Conservation (phyloP, 2,329 filamentous ascomycete genomes). For the Dactylellina parvicollis region DNA sequence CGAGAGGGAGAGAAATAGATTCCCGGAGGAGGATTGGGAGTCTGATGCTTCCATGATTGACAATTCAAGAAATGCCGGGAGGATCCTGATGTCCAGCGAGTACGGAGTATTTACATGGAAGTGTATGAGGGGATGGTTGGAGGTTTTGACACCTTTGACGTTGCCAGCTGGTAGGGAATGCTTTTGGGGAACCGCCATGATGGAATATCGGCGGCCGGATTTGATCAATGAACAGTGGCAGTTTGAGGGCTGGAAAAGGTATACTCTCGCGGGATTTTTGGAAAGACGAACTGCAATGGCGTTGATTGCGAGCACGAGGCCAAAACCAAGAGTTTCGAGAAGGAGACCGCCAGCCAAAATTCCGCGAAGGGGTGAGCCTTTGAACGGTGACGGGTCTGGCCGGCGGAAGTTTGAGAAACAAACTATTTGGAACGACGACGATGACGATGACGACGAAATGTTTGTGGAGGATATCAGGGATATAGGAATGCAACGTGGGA, state of each 20-base stretch:
- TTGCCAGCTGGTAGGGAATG: constrained; percentile 2
- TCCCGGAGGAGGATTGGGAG: constrained; percentile 27
- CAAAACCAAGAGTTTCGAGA: background rate
- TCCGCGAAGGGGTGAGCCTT: background rate
- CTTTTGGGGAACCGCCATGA: constrained; percentile 7
- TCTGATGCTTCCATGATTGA: background rate
- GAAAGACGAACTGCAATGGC: background rate
- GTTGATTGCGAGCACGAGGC: background rate
- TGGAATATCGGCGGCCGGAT: constrained; percentile 5
- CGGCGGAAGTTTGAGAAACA: background rate
- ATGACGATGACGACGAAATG: constrained; percentile 27
- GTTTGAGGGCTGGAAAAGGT: constrained; percentile 12
- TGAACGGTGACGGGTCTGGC: background rate
- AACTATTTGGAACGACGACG: background rate
- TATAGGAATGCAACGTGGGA: background rate
- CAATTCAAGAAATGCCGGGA: background rate
- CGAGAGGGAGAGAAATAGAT: background rate
- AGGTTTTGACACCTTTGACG: background rate
- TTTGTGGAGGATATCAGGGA: constrained; percentile 22
- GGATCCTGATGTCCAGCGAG: constrained; percentile 1
- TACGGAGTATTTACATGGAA: constrained; percentile 27
- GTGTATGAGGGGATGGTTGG: background rate
- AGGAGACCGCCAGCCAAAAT: background rate
- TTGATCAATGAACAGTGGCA: constrained; percentile 27
- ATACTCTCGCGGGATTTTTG: background rate